phyloP scores from a whole-genome alignment of 192 early-diverging fungal species.

The Backusella circina region DNA sequence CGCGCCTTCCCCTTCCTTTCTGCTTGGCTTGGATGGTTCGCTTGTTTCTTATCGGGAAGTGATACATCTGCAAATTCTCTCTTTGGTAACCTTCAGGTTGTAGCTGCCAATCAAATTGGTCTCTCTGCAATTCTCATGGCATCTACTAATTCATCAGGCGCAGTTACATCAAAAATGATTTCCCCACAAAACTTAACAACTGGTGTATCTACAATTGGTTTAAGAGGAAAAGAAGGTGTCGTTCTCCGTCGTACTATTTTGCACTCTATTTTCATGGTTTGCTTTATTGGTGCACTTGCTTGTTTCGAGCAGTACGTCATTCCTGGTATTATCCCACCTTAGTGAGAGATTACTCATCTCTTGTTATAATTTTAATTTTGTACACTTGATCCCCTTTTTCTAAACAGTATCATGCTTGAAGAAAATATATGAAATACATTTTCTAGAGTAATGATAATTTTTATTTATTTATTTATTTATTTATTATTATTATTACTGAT shows the following conservation, averaged over 20 bases:
- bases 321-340: constrained; percentile 23
- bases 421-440: neutral
- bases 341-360: neutral
- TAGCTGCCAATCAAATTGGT: constrained; percentile 35
- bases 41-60: constrained; percentile 38
- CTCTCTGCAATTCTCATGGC: constrained; percentile 36
- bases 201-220: constrained; percentile 35
- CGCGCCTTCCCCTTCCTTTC: constrained; percentile 37
- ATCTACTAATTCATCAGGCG: constrained; percentile 32
- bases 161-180: constrained; percentile 36
- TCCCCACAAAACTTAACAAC: constrained; percentile 40
- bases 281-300: constrained; percentile 26
- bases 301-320: constrained; percentile 32
- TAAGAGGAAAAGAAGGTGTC: constrained; percentile 29
- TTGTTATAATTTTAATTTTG: neutral
- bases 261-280: constrained; percentile 29
- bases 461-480: neutral
- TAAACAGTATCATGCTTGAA: neutral
- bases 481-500: neutral
- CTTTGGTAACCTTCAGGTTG: constrained; percentile 41
- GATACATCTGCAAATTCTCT: constrained; percentile 37
- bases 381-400: neutral
- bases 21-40: constrained; percentile 37
- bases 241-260: constrained; percentile 34
- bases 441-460: neutral